These are phyloP conservation scores for Symbiotaphrina buchneri DNA, from an alignment of 495 filamentous ascomycete species.

Conservation along the genomic window DNA sequence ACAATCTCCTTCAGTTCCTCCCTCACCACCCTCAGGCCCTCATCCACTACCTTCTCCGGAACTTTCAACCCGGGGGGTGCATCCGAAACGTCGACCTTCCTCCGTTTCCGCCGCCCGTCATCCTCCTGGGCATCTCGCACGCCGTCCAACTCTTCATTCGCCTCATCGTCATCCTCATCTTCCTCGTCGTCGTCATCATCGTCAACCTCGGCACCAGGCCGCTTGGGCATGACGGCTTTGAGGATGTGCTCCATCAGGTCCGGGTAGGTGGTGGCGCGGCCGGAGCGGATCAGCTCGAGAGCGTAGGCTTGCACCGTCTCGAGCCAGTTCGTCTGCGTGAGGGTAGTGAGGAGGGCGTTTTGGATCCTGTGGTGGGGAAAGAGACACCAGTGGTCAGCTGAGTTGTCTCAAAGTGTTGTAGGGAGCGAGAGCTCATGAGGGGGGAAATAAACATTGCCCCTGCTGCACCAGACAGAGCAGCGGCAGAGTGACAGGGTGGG, in stretches of 20 bases:
- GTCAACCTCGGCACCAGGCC: conserved; percentile 8
- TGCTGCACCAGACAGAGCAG: too few relatives aligned
- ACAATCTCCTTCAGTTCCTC: too few relatives aligned
- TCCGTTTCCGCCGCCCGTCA: conserved; percentile 2
- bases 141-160: conserved; percentile 9
- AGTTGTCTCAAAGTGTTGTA: too few relatives aligned
- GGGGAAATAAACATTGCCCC: too few relatives aligned
- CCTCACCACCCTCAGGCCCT: conserved; percentile 4
- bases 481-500: too few relatives aligned
- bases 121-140: conserved; percentile 9
- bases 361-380: too few relatives aligned
- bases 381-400: too few relatives aligned
- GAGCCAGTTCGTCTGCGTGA: conserved; percentile 28
- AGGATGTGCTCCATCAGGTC: conserved; percentile 25
- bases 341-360: conserved; percentile 28
- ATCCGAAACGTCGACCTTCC: background rate
- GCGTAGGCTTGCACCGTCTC: conserved; percentile 26
- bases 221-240: conserved; percentile 26
- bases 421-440: too few relatives aligned
- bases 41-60: conserved; percentile 3
- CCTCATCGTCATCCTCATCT: too few relatives aligned
- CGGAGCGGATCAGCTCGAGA: conserved; percentile 25
- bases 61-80: background rate
- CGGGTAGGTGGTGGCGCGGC: conserved; percentile 26
- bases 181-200: conserved; percentile 8